Evolutionary conservation across 345 rosid genomes (phyloP), one percentile per base, ranked within the genome.

Genomic region (Ceriops tagal): DNA sequence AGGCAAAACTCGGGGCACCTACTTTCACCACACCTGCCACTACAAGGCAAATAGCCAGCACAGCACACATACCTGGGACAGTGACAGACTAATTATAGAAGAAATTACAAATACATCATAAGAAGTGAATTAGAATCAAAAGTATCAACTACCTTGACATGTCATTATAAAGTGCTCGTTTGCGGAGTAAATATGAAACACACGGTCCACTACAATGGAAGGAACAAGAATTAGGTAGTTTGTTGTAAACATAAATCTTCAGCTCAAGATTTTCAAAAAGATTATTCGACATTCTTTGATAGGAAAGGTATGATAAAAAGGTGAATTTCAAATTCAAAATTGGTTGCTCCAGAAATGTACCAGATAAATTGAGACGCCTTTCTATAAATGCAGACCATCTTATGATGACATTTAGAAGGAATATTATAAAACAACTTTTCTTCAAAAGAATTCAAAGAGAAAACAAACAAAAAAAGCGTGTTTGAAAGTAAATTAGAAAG

Each of bases 21-120:
- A 49, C 90, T 84, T 82, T 90, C 96, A 35, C 90, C 92, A 64
- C 96, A 90, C 71, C 77, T 83, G 46, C 96, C 96, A 72, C 98
- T 92, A 53, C 98, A 96, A 27, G 99, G 99, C 99, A 90, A 84
- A 71, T 90, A 96, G 43, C 99, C 99, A 77, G 96, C 99, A 79
- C 99, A 96, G 35, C 99, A 96, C 27, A 87, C 87, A 71, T 96
- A 96, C 90, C 97, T 95, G 52, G 52, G 9, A 64, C 63, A 65
- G 73, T 55, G 30, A 66, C 20, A 8, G 51, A 35, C 73, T 28
- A 55, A 32, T 70, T 43, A 70, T 9, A 9, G 9, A 55, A 58
- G 63, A 31, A 13, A 21, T 27, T 28, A 19, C 51, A 39, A 57
- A 58, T 59, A 47, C 49, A 24, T n/a, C 18, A 51, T 22, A 63